Evolutionary conservation across 2,329 filamentous ascomycete species (phyloP).

Genomic region (Aspergillus uvarum): DNA sequence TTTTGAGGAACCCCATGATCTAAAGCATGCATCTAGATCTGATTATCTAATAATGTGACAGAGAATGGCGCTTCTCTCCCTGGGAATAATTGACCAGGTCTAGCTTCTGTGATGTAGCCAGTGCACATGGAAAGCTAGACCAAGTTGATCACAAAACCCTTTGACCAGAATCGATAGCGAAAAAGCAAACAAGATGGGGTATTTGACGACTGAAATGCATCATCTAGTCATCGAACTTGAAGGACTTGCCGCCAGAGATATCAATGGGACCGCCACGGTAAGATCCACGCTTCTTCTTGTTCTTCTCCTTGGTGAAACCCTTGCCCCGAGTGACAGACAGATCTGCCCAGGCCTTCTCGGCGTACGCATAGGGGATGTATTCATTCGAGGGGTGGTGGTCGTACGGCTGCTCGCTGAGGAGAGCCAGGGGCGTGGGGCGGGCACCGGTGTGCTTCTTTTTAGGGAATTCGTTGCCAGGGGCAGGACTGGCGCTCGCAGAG

Average conservation of each 20-base stretch:
- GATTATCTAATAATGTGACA: conserved; percentile 15
- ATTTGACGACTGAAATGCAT: not conserved
- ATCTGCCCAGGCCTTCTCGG: conserved; percentile 82
- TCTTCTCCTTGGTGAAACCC: conserved; percentile 99
- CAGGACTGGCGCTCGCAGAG: conserved; percentile 55
- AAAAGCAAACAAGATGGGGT: not conserved
- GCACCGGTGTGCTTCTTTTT: conserved; percentile 48
- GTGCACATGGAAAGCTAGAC: not conserved
- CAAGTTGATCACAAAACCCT: not conserved
- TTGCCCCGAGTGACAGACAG: conserved; percentile 90
- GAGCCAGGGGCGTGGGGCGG: conserved; percentile 72
- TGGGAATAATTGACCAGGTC: not conserved
- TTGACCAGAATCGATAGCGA: not conserved
- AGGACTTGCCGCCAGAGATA: conserved; percentile 73
- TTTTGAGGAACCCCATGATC: conserved; percentile 14
- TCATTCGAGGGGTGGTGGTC: conserved; percentile 74
- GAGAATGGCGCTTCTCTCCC: conserved; percentile 6
- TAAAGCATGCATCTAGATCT: conserved; percentile 18
- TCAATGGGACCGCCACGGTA: conserved; percentile 91
- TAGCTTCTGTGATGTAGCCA: not conserved
- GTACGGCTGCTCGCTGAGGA: conserved; percentile 69
- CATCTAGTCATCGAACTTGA: conserved; percentile 86
- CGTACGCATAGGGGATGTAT: conserved; percentile 83
- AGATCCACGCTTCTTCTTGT: conserved; percentile 91
- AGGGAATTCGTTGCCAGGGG: conserved; percentile 26